phyloP scores from a whole-genome alignment of 1,139 yeast genomes.

The Scheffersomyces illinoinensis region DNA sequence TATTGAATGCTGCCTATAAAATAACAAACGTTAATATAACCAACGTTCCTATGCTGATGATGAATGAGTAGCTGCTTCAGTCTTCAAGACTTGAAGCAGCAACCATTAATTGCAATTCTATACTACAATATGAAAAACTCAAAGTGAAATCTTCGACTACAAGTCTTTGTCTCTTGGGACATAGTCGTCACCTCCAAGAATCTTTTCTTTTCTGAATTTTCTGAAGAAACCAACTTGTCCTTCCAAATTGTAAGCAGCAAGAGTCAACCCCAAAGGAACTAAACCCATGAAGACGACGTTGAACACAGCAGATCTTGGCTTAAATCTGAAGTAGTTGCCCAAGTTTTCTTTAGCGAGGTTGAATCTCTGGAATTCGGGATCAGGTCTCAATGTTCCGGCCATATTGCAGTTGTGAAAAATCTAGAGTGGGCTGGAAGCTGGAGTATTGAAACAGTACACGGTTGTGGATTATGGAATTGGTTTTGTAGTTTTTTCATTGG shows the following conservation, averaged over 20 bases:
- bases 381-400: constrained; percentile 51
- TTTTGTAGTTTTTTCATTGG: neutral
- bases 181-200: constrained; percentile 40
- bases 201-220: constrained; percentile 36
- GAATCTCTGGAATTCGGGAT: constrained; percentile 44
- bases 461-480: neutral
- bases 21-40: neutral
- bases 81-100: neutral
- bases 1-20: neutral
- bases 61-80: neutral
- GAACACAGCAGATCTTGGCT: constrained; percentile 39
- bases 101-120: neutral
- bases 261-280: constrained; percentile 38
- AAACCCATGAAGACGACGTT: constrained; percentile 39
- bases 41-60: neutral
- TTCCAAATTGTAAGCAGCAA: constrained; percentile 39
- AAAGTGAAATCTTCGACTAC: constrained; percentile 15
- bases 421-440: neutral
- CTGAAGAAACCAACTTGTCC: constrained; percentile 37
- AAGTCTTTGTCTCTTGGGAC: constrained; percentile 50
- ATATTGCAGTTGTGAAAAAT: constrained; percentile 14
- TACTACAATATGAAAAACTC: neutral
- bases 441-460: neutral
- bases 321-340: constrained; percentile 48
- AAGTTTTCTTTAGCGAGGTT: constrained; percentile 44